Evolutionary conservation across 2,329 filamentous ascomycete species (phyloP).

Genomic region (Periglandula ipomoeae): DNA sequence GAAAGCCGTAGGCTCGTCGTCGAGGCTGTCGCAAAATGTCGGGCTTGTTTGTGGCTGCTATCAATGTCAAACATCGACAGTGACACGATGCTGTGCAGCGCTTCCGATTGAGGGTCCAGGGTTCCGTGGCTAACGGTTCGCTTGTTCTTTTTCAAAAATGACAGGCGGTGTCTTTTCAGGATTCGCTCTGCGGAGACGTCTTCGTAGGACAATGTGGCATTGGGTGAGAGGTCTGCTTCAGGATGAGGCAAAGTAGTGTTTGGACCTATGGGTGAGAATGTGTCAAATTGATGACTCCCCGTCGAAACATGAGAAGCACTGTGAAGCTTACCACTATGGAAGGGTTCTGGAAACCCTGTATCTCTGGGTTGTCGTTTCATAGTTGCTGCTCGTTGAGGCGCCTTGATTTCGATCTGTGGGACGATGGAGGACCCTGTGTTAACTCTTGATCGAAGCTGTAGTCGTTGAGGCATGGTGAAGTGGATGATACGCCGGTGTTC

Average conservation of each 20-base stretch:
- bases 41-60: conserved; percentile 13
- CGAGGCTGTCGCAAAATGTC: conserved; percentile 17
- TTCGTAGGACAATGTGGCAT: conserved; percentile 46
- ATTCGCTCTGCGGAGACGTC: conserved; percentile 38
- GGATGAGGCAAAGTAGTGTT: conserved; percentile 56
- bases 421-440: conserved; percentile 4
- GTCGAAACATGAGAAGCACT: no score
- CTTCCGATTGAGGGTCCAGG: conserved; percentile 27
- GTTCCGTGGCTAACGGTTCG: conserved; percentile 37
- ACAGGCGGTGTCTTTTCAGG: conserved; percentile 33
- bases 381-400: conserved; percentile 14
- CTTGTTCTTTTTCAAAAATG: conserved; percentile 38
- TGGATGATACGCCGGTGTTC: no score
- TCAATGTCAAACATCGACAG: conserved; percentile 21
- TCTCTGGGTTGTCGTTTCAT: conserved; percentile 24
- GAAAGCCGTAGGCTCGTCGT: conserved; percentile 21
- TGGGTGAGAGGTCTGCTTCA: conserved; percentile 47
- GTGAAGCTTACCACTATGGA: conserved; percentile 37
- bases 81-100: conserved; percentile 24
- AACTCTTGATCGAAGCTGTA: conserved; percentile 1
- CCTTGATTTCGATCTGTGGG: conserved; percentile 20
- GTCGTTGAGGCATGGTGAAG: conserved; percentile 6
- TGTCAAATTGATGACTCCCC: neutral
- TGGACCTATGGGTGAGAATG: conserved; percentile 24
- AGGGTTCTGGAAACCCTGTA: conserved; percentile 44